Evolutionary conservation across 768 basidiomycete genomes (phyloP).

Genomic region (Hypholoma fasciculare): DNA sequence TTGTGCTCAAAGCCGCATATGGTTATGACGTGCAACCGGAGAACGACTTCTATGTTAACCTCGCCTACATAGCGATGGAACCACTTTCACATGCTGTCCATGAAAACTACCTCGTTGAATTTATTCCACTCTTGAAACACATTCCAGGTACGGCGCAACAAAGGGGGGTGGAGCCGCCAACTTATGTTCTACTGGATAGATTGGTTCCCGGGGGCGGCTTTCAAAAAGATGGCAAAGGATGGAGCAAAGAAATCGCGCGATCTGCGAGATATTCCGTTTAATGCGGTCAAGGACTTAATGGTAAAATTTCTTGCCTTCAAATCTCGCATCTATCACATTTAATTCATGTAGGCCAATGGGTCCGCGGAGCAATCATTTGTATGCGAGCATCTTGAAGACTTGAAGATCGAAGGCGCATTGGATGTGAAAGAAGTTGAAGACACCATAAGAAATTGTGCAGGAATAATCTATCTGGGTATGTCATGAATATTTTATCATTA

Average conservation of each 20-base stretch:
- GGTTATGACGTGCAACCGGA: constrained; percentile 35
- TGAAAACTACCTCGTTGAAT: constrained; percentile 38
- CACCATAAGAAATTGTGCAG: constrained; percentile 40
- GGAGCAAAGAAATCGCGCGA: constrained; percentile 20
- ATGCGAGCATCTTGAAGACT: constrained; percentile 22
- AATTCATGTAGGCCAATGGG: constrained; percentile 20
- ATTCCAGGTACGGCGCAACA: constrained; percentile 24
- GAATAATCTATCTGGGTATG: constrained; percentile 26
- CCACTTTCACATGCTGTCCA: constrained; percentile 30
- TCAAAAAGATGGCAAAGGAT: constrained; percentile 28
- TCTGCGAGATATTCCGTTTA: constrained; percentile 29
- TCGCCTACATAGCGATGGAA: constrained; percentile 32
- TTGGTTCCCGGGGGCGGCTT: constrained; percentile 40
- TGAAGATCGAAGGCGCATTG: constrained; percentile 11
- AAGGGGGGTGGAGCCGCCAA: neutral
- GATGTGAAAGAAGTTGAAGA: constrained; percentile 25
- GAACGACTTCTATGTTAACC: constrained; percentile 36
- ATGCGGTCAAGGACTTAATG: constrained; percentile 23
- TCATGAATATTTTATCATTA: neutral
- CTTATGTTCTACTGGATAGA: constrained; percentile 7
- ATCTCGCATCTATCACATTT: neutral
- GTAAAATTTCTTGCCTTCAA: constrained; percentile 14
- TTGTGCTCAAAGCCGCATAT: constrained; percentile 38
- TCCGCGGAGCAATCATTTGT: constrained; percentile 25
- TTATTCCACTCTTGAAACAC: constrained; percentile 30